phyloP scores from a whole-genome alignment of 169 alveolate genomes.

The Plasmodium vinckei region DNA sequence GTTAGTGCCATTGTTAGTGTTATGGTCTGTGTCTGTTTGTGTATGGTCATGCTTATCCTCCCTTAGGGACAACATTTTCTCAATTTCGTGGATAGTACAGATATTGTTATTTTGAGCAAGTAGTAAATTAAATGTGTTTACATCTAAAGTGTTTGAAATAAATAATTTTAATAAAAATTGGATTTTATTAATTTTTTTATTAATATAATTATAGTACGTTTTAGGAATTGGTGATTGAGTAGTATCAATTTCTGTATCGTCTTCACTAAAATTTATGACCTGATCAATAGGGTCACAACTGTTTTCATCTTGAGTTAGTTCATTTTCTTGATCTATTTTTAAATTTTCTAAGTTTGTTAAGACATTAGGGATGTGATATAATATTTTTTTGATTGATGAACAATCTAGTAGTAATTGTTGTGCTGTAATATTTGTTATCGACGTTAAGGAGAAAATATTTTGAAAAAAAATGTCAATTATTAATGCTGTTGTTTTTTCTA shows the following conservation, averaged over 20 bases:
- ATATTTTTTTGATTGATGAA: constrained; percentile 76
- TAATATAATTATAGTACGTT: constrained; percentile 65
- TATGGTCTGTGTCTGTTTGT: neutral
- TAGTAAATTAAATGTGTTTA: constrained; percentile 29
- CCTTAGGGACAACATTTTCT: constrained; percentile 41
- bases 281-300: too few species aligned
- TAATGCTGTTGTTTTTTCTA: constrained; percentile 81
- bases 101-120: constrained; percentile 66
- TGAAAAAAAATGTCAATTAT: constrained; percentile 80
- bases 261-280: neutral
- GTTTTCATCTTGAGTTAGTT: neutral
- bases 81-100: constrained; percentile 67
- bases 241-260: neutral
- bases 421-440: constrained; percentile 76
- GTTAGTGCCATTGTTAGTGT: neutral
- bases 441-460: constrained; percentile 77
- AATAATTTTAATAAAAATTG: constrained; percentile 58
- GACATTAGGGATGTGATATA: constrained; percentile 18
- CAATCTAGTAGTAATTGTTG: constrained; percentile 84
- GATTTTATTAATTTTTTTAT: constrained; percentile 41
- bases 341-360: neutral
- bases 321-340: neutral
- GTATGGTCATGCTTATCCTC: constrained; percentile 5
- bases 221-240: constrained; percentile 16
- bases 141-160: constrained; percentile 40